Evolutionary conservation across 1,284 basidiomycete species (phyloP).

Genomic region (Fomes fomentarius): DNA sequence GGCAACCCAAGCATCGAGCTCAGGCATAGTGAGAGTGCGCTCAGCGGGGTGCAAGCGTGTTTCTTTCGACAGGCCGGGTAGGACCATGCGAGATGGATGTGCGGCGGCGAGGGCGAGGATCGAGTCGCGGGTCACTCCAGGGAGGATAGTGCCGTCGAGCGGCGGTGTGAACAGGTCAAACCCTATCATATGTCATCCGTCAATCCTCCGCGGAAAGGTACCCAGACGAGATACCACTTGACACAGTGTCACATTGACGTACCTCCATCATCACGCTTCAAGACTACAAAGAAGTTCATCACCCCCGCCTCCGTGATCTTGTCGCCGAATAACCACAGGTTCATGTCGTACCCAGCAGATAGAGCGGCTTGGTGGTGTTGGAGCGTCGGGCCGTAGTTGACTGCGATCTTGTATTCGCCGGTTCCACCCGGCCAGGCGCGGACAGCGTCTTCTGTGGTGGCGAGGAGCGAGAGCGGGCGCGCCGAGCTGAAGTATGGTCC

Average conservation of each 20-base stretch:
- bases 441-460: constrained; percentile 64
- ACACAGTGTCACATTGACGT: too few relatives aligned
- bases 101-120: constrained; percentile 63
- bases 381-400: constrained; percentile 77
- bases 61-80: constrained; percentile 43
- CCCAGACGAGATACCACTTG: too few relatives aligned
- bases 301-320: constrained; percentile 53
- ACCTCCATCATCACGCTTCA: constrained; percentile 50
- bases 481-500: constrained; percentile 74
- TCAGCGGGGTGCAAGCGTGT: constrained; percentile 58
- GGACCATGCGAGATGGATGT: constrained; percentile 38
- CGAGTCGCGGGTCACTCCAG: constrained; percentile 77
- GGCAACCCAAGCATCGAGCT: constrained; percentile 52
- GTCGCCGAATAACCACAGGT: constrained; percentile 55
- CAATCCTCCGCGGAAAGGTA: too few relatives aligned
- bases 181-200: constrained; percentile 37
- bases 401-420: constrained; percentile 65
- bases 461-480: constrained; percentile 71
- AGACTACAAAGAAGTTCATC: constrained; percentile 69
- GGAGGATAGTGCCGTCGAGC: constrained; percentile 75
- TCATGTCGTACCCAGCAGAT: constrained; percentile 72
- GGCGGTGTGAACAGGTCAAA: constrained; percentile 75
- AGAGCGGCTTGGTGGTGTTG: constrained; percentile 65
- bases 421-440: constrained; percentile 86
- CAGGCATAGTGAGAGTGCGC: constrained; percentile 61